phyloP scores from a whole-genome alignment of 1,284 basidiomycete species.

The Microbotryum lychnidis-dioicae region DNA sequence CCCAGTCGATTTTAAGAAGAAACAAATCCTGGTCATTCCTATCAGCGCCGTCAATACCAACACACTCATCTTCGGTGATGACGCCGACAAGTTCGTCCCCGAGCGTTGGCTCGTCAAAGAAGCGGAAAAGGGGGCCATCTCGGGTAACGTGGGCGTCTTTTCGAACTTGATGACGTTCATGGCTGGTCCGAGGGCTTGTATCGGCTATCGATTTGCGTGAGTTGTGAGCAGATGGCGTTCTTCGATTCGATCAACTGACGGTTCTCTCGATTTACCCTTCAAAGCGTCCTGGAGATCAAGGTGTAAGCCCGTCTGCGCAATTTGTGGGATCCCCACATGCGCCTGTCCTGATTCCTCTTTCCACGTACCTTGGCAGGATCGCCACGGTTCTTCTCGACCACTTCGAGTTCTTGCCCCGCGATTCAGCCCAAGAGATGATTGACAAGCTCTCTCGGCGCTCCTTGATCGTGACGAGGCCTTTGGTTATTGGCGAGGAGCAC shows the following conservation, averaged over 20 bases:
- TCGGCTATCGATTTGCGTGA: slow-evolving; percentile 18
- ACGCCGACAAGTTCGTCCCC: slow-evolving; percentile 57
- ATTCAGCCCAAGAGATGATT: slow-evolving; percentile 6
- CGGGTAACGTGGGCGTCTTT: slow-evolving; percentile 20
- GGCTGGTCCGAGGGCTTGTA: slow-evolving; percentile 15
- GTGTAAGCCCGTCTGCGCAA: slow-evolving; percentile 3
- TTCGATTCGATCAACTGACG: background rate
- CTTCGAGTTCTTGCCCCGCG: slow-evolving; percentile 16
- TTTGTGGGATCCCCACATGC: background rate
- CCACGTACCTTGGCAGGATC: slow-evolving; percentile 2
- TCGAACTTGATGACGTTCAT: slow-evolving; percentile 24
- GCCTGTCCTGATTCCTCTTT: background rate
- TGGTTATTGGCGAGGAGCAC: slow-evolving; percentile 22
- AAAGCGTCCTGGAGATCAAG: slow-evolving; percentile 19
- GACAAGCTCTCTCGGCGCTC: slow-evolving; percentile 4
- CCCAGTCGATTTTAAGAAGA: slow-evolving; percentile 46
- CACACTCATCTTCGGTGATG: slow-evolving; percentile 56
- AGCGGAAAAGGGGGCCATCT: slow-evolving; percentile 5
- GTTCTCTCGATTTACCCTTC: background rate
- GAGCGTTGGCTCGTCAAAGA: slow-evolving; percentile 35
- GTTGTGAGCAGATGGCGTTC: background rate
- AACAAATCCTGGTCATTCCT: slow-evolving; percentile 56
- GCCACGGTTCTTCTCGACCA: slow-evolving; percentile 21
- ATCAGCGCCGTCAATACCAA: slow-evolving; percentile 58
- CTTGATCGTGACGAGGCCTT: slow-evolving; percentile 22